Percentiles rank a stretch among this genome's conserved stretches.
Conservation (phyloP, 169 alveolate species). For the Plasmodium knowlesi region DNA sequence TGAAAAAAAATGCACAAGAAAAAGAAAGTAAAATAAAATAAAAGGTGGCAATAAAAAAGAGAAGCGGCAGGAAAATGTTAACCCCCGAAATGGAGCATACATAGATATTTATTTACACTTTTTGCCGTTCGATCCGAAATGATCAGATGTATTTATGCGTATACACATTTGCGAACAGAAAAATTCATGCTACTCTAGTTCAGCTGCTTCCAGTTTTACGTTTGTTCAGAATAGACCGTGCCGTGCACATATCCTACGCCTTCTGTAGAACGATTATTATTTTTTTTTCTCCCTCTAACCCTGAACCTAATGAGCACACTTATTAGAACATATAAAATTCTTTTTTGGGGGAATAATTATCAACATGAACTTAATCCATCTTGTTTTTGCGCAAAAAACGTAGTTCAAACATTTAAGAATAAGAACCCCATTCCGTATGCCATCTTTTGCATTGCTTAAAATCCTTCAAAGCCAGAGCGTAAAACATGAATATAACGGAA, state of each 20-base stretch:
- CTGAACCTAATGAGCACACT: neutral
- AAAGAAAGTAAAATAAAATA: neutral
- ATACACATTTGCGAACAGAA: neutral
- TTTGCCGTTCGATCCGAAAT: neutral
- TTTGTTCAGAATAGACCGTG: neutral
- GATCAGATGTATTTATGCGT: neutral
- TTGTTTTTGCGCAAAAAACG: neutral
- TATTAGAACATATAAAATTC: neutral
- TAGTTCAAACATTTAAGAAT: neutral
- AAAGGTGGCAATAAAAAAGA: neutral
- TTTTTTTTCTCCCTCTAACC: neutral
- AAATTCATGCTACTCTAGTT: neutral
- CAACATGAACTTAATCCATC: neutral
- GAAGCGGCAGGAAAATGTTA: neutral
- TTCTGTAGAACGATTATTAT: neutral
- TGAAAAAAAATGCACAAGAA: neutral
- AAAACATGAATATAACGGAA: constrained; percentile 43
- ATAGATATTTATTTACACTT: neutral
- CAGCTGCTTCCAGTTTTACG: neutral
- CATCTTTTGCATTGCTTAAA: neutral
- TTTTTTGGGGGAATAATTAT: neutral
- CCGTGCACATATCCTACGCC: neutral
- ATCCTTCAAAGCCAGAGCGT: neutral
- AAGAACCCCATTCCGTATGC: neutral
- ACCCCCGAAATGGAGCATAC: neutral